Evolutionary conservation across 768 basidiomycete genomes (phyloP), one percentile per base, ranked within the genome.

Genomic region (Suillus fuscotomentosus): DNA sequence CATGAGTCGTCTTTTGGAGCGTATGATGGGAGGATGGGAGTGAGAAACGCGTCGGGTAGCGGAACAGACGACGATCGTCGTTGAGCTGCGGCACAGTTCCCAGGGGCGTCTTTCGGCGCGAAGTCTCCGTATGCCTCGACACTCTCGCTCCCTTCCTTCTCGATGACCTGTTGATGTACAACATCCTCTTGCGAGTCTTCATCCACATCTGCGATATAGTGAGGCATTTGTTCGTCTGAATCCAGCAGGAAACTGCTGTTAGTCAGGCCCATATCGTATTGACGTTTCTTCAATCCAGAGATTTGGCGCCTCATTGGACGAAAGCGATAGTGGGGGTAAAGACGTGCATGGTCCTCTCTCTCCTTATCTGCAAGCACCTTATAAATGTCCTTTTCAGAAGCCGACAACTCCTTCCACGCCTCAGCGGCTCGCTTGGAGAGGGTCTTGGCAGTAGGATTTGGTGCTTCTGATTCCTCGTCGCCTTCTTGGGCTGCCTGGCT

Each of bases 381-480:
- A 79, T 80, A 91, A 62, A 73, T 77, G 20, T 81, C 72, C 66
- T 77, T 84, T 62, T 86, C 84, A 50, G 80, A 78, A 0, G 70
- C 63, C 0, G 83, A 66, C 15, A 93, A 80, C 63, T 82, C 77
- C 45, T 81, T 82, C 94, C 94, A 95, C 38, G 89, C 87, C 60
- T 88, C 87, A 0, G 85, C 88, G 0, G 92, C 92, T 55, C 90
- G 83, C 69, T 89, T 89, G n/a, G 89, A 92, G 45, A 94, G 82
- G 2, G 85, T 82, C 72, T 86, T 85, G 64, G 84, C 83, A 27
- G 61, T 70, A 15, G 63, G 42, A 34, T 68, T 69, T 36, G 65
- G 53, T 14, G 63, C 17, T 45, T 70, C 70, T 11, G 66, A 48
- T 8, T 70, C 61, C 41, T 78, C 77, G 36, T 78, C 73, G 15